Evolutionary conservation across 2,329 filamentous ascomycete species (phyloP).

Genomic region (Arthrobotrys sinensis): DNA sequence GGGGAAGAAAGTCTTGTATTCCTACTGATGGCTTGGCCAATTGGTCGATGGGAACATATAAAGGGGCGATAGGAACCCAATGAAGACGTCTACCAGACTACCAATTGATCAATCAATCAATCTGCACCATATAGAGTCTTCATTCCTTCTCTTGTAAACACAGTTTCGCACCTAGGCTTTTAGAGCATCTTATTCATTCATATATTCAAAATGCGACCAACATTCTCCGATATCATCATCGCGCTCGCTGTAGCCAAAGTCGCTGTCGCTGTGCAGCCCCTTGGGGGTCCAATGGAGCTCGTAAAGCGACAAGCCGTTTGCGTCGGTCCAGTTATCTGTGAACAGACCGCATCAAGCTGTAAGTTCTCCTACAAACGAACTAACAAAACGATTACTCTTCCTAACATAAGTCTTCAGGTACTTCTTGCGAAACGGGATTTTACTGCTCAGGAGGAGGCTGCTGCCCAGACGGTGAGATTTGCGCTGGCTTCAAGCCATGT

Average conservation of each 20-base stretch:
- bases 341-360: slow-evolving; percentile 27
- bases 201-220: slow-evolving; percentile 15
- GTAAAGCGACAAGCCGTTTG: slow-evolving; percentile 46
- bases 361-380: not conserved
- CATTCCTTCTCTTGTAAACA: not conserved
- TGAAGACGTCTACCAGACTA: not conserved
- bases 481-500: slow-evolving; percentile 52
- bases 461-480: slow-evolving; percentile 37
- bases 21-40: not conserved
- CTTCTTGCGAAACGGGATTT: slow-evolving; percentile 42
- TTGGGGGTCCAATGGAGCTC: slow-evolving; percentile 31
- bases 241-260: slow-evolving; percentile 10
- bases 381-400: not conserved
- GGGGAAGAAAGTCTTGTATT: not conserved
- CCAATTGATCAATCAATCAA: not conserved
- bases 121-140: not conserved
- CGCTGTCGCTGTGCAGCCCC: slow-evolving; percentile 27
- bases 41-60: no score
- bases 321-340: slow-evolving; percentile 47
- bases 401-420: slow-evolving; percentile 16
- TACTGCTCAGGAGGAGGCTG: slow-evolving; percentile 55
- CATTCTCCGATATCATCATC: slow-evolving; percentile 28
- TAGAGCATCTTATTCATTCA: not conserved
- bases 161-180: not conserved
- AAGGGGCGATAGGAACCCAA: not conserved